These are phyloP conservation scores for Malassezia yamatoensis DNA, from an alignment of 1,284 basidiomycete genomes.

Conservation along the genomic window DNA sequence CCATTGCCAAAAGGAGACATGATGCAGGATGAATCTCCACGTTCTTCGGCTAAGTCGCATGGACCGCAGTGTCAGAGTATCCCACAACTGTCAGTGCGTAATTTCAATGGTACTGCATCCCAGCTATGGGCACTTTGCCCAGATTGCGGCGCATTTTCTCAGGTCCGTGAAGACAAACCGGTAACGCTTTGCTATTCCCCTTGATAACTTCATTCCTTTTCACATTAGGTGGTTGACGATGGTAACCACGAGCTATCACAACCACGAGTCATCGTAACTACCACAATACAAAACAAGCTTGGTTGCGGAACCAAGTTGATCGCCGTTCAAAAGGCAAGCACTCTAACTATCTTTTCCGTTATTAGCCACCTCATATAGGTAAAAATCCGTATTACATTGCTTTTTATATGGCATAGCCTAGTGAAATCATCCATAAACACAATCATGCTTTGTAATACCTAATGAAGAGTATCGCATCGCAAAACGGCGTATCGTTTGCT, in stretches of 20 bases:
- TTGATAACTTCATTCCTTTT: not conserved
- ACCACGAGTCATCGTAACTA: not conserved
- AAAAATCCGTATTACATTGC: conserved; percentile 18
- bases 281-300: not conserved
- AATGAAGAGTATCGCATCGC: not conserved
- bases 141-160: conserved; percentile 18
- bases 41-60: conserved; percentile 12
- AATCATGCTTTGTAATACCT: conserved; percentile 16
- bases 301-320: too few species aligned
- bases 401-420: conserved; percentile 9
- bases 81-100: conserved; percentile 31
- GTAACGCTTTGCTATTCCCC: conserved; percentile 10
- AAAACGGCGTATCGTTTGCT: too few species aligned
- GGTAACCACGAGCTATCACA: not conserved
- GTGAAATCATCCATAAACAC: conserved; percentile 1
- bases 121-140: conserved; percentile 36
- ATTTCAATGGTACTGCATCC: conserved; percentile 23
- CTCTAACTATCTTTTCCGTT: too few species aligned
- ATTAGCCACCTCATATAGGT: not conserved
- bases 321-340: too few species aligned
- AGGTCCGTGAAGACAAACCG: conserved; percentile 15
- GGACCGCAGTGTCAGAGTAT: conserved; percentile 34
- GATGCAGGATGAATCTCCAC: not conserved
- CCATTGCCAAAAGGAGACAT: not conserved
- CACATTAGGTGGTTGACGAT: not conserved